Base-by-base conservation (phyloP, 208 protist genomes). In the Porcisia deanei region DNA sequence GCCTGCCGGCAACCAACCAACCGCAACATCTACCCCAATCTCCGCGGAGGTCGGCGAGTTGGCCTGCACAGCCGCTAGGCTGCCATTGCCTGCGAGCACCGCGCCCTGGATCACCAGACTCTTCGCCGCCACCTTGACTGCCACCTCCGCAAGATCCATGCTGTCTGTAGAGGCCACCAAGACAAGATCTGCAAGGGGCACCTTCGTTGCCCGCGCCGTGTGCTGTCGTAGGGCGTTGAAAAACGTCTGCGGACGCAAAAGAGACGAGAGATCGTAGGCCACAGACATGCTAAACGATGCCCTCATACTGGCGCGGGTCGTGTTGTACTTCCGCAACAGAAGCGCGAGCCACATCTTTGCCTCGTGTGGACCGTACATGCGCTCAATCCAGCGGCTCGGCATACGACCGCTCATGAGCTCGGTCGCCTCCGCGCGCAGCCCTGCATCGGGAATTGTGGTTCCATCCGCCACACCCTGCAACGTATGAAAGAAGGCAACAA, bases 211-310 rank as follows among this genome's bases (percentile, higher is more conserved):
- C 41, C 94, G 89, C 18, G 97, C 96, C 14, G 96, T 99, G 87
- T 98, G 85, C 88, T 99, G 95, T 4, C 97, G 94, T 47, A 99
- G 82, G 6, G 98, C 97, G 79, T 98, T 99, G 71, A 99, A 90
- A 82, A 99, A 99, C 59, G 96, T 97, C 54, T 92, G 75, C 10
- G 98, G 98, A 3, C 94, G 92, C 75, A 99, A 93, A 68, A 99
- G 82, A 70, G 94, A 80, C 34, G 83, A 79, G 16, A 99, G 81
- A 73, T 96, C 84, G 75, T 98, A 90, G 18, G 64, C 74, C 18
- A 47, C 76, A 3, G 95, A 86, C 10, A 91, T 67, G 53, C 86
- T 86, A 72, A 90, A 71, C 53, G 79, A 52, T 30, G 67, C 58
- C 84, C 82, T 91, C 68, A 79, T 43, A 43, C 65, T 43, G 1